These are phyloP conservation scores for Sphaerostilbella broomeana DNA, from an alignment of 2,329 filamentous ascomycete species.

Conservation along the genomic window DNA sequence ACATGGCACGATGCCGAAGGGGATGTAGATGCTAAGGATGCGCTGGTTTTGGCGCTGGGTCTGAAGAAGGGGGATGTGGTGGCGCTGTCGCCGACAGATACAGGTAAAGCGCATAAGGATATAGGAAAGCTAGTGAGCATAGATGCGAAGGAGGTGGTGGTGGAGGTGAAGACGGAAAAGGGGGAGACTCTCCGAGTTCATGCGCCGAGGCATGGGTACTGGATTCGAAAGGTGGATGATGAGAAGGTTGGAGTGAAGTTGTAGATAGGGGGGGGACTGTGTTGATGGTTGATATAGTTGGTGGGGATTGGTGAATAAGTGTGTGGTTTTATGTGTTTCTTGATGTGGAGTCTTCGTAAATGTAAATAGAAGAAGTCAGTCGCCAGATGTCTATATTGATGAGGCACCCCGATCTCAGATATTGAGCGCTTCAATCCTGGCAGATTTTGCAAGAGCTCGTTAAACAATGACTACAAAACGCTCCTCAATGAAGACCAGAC, in stretches of 20 bases:
- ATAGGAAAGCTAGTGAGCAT: slow-evolving; percentile 48
- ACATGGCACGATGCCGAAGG: slow-evolving; percentile 39
- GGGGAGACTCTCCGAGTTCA: slow-evolving; percentile 47
- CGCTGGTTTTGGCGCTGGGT: slow-evolving; percentile 35
- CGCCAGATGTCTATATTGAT: no score
- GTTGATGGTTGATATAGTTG: not conserved
- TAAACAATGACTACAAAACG: no score
- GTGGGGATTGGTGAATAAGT: not conserved
- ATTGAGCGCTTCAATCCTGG: no score
- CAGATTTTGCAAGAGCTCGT: no score
- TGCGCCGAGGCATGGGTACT: slow-evolving; percentile 55
- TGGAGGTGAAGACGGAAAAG: slow-evolving; percentile 41
- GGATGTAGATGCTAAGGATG: slow-evolving; percentile 44
- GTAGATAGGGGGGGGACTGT: no score
- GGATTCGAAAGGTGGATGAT: slow-evolving; percentile 30
- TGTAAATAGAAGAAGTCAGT: no score
- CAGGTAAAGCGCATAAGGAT: slow-evolving; percentile 53
- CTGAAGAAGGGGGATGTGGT: slow-evolving; percentile 49
- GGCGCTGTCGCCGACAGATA: slow-evolving; percentile 56
- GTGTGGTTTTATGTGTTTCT: no score
- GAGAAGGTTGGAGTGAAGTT: slow-evolving; percentile 1
- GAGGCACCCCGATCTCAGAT: no score
- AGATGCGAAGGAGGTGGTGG: slow-evolving; percentile 48
- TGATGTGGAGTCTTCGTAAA: no score
- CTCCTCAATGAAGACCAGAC: no score